These are phyloP conservation scores for Cordyceps cicadae DNA, from an alignment of 2,329 filamentous ascomycete genomes.

Conservation along the genomic window DNA sequence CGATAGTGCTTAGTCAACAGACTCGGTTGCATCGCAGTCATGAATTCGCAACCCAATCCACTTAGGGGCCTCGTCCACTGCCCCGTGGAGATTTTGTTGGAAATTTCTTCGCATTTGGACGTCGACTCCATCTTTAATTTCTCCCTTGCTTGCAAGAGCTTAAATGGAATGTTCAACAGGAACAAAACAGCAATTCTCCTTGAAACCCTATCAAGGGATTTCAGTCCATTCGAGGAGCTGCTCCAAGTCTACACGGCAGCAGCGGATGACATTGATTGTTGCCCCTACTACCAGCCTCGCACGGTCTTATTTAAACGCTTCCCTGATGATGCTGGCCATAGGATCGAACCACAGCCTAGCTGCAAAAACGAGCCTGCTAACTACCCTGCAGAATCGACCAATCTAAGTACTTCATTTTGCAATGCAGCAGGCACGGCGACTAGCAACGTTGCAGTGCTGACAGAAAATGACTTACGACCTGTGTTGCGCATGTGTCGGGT, in stretches of 20 bases:
- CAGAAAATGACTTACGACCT: conserved; percentile 24
- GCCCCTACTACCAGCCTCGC: conserved; percentile 30
- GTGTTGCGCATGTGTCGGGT: conserved; percentile 28
- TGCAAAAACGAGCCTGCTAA: conserved; percentile 7
- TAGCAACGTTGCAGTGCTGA: conserved; percentile 22
- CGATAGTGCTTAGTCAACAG: neutral
- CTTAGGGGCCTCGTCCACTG: conserved; percentile 21
- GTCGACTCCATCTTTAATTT: conserved; percentile 32
- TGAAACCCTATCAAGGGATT: conserved; percentile 33
- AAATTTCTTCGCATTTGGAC: conserved; percentile 39
- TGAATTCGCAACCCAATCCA: neutral
- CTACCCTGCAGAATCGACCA: neutral
- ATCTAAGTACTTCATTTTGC: neutral
- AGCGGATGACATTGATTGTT: conserved; percentile 26
- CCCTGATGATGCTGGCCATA: conserved; percentile 23
- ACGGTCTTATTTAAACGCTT: conserved; percentile 31
- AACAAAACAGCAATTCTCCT: conserved; percentile 36
- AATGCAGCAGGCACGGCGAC: neutral
- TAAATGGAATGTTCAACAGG: conserved; percentile 32
- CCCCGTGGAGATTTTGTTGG: conserved; percentile 40
- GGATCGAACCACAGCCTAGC: conserved; percentile 17
- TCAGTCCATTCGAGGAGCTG: conserved; percentile 37
- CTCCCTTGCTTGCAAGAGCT: conserved; percentile 27
- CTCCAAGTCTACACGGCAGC: conserved; percentile 39
- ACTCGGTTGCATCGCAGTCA: neutral